Evolutionary conservation across 164 flowering plant genomes (phyloP), one percentile per base, ranked within the genome.

Genomic region (Liquidambar formosana): DNA sequence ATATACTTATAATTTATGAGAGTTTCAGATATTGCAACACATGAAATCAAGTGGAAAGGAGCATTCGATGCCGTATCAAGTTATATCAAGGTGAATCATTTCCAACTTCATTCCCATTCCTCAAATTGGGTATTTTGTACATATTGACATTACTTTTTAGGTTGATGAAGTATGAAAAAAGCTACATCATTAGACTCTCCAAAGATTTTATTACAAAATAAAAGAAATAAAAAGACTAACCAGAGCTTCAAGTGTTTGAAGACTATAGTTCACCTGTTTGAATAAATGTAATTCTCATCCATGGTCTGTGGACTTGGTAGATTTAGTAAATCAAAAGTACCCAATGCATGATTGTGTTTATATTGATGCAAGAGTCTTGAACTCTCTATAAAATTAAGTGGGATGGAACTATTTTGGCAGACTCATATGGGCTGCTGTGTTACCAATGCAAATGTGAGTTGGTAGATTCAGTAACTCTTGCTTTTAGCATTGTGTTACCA

Each of bases 51-150:
- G 98, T 73, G 99, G 99, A 69, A 96, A 96, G 77, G 98, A 93
- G 74, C 90, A 93, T 71, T 89, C 99, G 22, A 85, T 93, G 91
- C 98, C 99, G 0, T 96, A 89, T 82, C 98, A 93, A 90, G 99
- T 93, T 18, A 96, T 96, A 80, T 93, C 98, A 22, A 90, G 97
- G 99, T 89, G 66, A 63, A 45, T 16, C 28, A 22, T 60, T 41
- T 65, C 27, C 33, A 11, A 25, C 0, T 10, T 57, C 16, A 58
- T n/a, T 41, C 61, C 41, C 6, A 18, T 44, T 58, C n/a, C 27
- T 66, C 23, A 15, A 58, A 11, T 21, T 6, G 11, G 1, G 6
- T 33, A 10, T 57, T 57, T 13, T 57, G 28, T 33, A 33, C 41
- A 6, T 33, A n/a, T n/a, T n/a, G n/a, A n/a, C n/a, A n/a, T n/a